Conservation (phyloP, 257 asterid genomes). For the Paulownia fortunei region DNA sequence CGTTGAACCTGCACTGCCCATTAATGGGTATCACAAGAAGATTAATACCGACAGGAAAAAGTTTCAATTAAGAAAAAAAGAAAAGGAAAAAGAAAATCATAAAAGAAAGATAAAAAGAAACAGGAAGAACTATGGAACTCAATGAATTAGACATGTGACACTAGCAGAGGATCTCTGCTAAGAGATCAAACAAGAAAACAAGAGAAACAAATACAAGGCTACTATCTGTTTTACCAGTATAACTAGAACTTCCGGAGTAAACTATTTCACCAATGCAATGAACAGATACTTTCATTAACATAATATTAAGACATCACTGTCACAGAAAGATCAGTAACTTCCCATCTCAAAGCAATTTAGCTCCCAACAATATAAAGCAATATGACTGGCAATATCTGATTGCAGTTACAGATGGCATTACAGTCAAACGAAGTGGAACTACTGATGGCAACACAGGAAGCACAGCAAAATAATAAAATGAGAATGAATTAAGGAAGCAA, state of each 20-base stretch:
- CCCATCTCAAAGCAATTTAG: background rate
- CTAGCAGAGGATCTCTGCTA: conserved; percentile 22
- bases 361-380: background rate
- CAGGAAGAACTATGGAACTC: too few species aligned
- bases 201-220: conserved; percentile 6
- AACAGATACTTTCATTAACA: background rate
- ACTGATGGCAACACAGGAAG: background rate
- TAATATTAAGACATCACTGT: background rate
- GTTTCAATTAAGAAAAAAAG: background rate
- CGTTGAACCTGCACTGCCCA: conserved; percentile 77
- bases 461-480: conserved; percentile 10
- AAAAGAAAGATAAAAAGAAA: background rate
- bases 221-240: background rate
- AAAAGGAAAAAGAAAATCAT: background rate
- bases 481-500: conserved; percentile 26
- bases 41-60: conserved; percentile 11
- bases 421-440: background rate
- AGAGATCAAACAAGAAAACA: background rate
- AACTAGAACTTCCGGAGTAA: conserved; percentile 16
- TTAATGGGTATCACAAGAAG: conserved; percentile 30
- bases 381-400: background rate
- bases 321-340: conserved; percentile 1
- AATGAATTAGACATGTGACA: background rate
- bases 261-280: background rate
- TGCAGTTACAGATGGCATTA: background rate